Evolutionary conservation across 352 stramenopile genomes (phyloP).

Genomic region (Phytophthora sojae): DNA sequence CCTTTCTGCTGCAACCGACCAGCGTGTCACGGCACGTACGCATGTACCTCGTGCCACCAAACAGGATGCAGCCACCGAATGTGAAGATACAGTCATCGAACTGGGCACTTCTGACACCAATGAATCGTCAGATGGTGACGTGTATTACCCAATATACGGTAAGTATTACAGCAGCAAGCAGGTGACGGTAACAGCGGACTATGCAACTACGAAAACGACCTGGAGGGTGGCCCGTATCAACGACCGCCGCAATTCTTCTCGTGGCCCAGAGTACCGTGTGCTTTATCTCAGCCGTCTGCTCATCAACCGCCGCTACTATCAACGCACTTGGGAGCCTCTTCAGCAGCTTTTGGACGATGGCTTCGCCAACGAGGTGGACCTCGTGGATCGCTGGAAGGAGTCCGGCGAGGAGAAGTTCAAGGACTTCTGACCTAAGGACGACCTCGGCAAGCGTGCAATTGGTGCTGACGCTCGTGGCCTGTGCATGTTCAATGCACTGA

Average conservation of each 20-base stretch:
- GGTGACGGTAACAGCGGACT: background rate
- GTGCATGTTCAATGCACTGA: background rate
- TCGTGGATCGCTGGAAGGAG: too few species aligned
- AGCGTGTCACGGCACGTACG: background rate
- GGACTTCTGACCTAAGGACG: too few species aligned
- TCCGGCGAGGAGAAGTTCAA: too few species aligned
- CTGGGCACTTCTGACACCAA: background rate
- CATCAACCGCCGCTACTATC: too few species aligned
- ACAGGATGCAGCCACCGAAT: background rate
- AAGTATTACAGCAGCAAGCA: background rate
- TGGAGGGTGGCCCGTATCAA: too few species aligned
- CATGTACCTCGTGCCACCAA: background rate
- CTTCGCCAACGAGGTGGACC: too few species aligned
- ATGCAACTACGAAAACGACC: background rate
- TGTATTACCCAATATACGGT: background rate
- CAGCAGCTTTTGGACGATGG: too few species aligned
- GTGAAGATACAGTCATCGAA: background rate
- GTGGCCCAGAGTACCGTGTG: too few species aligned
- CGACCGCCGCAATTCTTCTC: too few species aligned
- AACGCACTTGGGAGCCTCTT: too few species aligned
- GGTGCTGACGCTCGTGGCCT: background rate
- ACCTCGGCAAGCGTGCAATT: too few species aligned
- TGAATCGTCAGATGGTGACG: background rate
- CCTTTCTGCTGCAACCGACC: background rate
- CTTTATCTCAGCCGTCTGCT: too few species aligned